Percentiles rank a stretch among this genome's conserved stretches.
Conservation (phyloP, 371 early-diverging fungal genomes). For the Lichtheimia ramosa region DNA sequence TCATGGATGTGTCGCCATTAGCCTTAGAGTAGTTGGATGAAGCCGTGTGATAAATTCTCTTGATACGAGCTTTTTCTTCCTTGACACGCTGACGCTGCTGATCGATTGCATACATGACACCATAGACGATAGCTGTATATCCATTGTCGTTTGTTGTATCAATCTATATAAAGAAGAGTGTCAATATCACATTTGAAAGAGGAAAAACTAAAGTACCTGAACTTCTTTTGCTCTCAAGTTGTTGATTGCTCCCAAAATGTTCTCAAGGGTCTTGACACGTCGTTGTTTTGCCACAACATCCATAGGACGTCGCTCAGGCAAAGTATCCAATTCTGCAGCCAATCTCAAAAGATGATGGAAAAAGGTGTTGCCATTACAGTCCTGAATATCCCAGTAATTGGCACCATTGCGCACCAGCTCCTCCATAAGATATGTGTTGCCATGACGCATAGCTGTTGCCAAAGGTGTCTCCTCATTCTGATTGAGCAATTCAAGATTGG, state of each 20-base stretch:
- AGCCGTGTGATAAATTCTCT: neutral
- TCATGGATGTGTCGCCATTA: neutral
- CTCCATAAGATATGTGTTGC: conserved; percentile 27
- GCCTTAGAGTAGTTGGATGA: neutral
- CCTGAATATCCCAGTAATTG: conserved; percentile 23
- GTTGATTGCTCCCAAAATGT: neutral
- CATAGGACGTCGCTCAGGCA: conserved; percentile 3
- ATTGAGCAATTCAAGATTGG: conserved; percentile 31
- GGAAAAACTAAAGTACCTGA: too few species aligned
- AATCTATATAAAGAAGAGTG: conserved; percentile 14
- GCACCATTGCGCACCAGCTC: conserved; percentile 33
- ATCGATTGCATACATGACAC: conserved; percentile 15
- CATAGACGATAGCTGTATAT: conserved; percentile 23
- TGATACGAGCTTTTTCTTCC: conserved; percentile 19
- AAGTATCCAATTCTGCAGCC: neutral
- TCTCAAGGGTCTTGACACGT: neutral
- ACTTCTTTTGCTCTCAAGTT: too few species aligned
- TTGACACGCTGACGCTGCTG: conserved; percentile 16
- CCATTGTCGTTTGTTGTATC: conserved; percentile 30
- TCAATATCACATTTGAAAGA: neutral
- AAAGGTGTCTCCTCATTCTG: conserved; percentile 45
- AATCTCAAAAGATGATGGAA: conserved; percentile 34
- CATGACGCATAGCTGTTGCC: conserved; percentile 28
- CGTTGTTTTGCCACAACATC: neutral
- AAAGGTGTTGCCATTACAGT: conserved; percentile 31